Base-by-base conservation (phyloP, 495 filamentous ascomycete species). In the Aspergillus bertholletiae region DNA sequence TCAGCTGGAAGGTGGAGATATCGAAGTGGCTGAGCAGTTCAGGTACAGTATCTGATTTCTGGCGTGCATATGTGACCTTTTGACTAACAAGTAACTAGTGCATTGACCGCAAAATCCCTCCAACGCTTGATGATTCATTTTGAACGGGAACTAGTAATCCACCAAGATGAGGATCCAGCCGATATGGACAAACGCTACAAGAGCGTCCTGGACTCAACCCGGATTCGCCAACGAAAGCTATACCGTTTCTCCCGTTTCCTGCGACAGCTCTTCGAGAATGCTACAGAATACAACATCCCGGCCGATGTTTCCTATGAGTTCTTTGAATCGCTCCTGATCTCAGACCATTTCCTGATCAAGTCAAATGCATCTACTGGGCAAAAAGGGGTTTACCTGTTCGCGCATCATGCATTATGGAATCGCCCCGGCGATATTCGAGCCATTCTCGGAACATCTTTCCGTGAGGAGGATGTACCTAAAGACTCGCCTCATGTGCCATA, bases 11-110 rank as follows among this genome's bases (percentile, higher is more conserved):
- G 89, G 89, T 37, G 94, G 95, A 51, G 92, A 97, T 72, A 86
- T 97, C 24, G 91, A 97, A 74, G 95, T 97, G 34, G 94, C 94
- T n/a, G 94, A 98, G 72, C 95, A 98, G 64, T 98, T 97, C 65
- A 94, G 88, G 80, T 83, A 71, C 35, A 68, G 51, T 27, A n/a
- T 26, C 26, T 28, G 5, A 3, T 37, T 26, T 17, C 49, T 24
- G 21, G 7, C 1, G 34, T 28, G 7, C 53, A 8, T 49, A 3
- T 55, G 21, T 13, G 24, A 21, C 39, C 51, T 37, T 50, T 21
- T 57, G 27, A 23, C 66, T 73, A 67, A 71, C 37, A 32, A 37
- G 24, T 26, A 15, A 53, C n/a, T 51, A 84, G 82, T 69, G 89
- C 88, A 9, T 82, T 98, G 52, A 98, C 94, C 23, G 88, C 88